phyloP scores from a whole-genome alignment of 352 stramenopile species.

The Phytophthora citrophthora region DNA sequence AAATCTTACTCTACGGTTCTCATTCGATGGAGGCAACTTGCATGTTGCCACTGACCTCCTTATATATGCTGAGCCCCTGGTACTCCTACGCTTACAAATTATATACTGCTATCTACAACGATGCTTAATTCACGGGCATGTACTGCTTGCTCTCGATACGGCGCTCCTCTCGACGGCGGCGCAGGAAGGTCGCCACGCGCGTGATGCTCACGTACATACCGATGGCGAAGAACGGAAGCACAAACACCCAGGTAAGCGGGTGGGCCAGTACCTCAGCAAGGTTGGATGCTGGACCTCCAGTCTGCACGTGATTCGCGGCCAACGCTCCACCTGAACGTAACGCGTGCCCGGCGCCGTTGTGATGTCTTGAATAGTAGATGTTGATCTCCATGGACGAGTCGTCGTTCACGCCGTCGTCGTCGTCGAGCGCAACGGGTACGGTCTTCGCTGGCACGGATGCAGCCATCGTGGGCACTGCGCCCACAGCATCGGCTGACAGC shows the following conservation, averaged over 20 bases:
- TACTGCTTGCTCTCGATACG: conserved; percentile 76
- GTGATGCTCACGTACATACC: conserved; percentile 61
- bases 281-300: conserved; percentile 20
- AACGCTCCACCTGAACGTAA: conserved; percentile 36
- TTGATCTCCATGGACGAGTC: conserved; percentile 67
- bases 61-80: conserved; percentile 22
- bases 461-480: conserved; percentile 15
- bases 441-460: conserved; percentile 22
- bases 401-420: conserved; percentile 33
- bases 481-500: conserved; percentile 40
- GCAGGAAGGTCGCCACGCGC: conserved; percentile 47
- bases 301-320: conserved; percentile 36
- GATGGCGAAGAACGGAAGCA: conserved; percentile 72
- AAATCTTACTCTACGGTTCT: conserved; percentile 13
- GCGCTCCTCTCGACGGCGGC: conserved; percentile 63
- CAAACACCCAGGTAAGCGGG: conserved; percentile 54
- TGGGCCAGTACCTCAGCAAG: conserved; percentile 30
- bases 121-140: conserved; percentile 58
- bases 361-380: conserved; percentile 63
- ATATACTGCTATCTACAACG: conserved; percentile 9
- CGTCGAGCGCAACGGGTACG: conserved; percentile 7
- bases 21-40: conserved; percentile 5
- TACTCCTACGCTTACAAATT: conserved; percentile 25
- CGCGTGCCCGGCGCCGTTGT: conserved; percentile 40
- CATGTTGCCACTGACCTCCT: neutral